phyloP scores from a whole-genome alignment of 179 eudicot species.

The Spergularia azorica region DNA sequence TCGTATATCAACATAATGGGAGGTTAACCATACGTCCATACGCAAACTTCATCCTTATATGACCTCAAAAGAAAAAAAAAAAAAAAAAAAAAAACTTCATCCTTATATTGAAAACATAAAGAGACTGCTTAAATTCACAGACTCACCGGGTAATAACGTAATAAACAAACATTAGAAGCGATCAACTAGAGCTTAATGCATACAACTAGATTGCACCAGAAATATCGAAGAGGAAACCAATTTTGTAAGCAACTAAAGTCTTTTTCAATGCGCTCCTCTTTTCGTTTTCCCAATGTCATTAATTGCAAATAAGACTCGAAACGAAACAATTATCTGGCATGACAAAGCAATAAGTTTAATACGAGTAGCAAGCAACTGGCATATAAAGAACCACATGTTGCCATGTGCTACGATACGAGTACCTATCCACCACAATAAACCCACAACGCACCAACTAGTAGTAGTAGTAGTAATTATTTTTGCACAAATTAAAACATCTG shows the following conservation, averaged over 20 bases:
- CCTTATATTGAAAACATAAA: too few species aligned
- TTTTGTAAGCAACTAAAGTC: not conserved
- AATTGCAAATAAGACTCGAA: too few species aligned
- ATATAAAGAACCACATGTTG: slow-evolving; percentile 14
- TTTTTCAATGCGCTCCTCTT: not conserved
- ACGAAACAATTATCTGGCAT: not conserved
- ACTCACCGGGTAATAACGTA: too few species aligned
- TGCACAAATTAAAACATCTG: not conserved
- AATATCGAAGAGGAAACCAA: not conserved
- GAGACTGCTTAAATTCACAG: too few species aligned
- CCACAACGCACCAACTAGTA: slow-evolving; percentile 10
- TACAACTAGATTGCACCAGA: not conserved
- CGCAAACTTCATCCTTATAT: too few species aligned
- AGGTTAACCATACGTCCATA: too few species aligned
- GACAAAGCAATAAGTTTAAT: not conserved
- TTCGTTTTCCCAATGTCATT: too few species aligned
- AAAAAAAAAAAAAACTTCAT: too few species aligned
- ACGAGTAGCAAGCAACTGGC: too few species aligned
- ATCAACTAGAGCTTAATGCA: not conserved
- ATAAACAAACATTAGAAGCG: too few species aligned
- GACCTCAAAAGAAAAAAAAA: too few species aligned
- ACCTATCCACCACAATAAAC: slow-evolving; percentile 3
- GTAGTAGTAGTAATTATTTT: not conserved
- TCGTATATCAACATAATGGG: too few species aligned
- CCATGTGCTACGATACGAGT: slow-evolving; percentile 31